phyloP scores from a whole-genome alignment of 805 yeast genomes.

The Starmerella khaoyaiensis region DNA sequence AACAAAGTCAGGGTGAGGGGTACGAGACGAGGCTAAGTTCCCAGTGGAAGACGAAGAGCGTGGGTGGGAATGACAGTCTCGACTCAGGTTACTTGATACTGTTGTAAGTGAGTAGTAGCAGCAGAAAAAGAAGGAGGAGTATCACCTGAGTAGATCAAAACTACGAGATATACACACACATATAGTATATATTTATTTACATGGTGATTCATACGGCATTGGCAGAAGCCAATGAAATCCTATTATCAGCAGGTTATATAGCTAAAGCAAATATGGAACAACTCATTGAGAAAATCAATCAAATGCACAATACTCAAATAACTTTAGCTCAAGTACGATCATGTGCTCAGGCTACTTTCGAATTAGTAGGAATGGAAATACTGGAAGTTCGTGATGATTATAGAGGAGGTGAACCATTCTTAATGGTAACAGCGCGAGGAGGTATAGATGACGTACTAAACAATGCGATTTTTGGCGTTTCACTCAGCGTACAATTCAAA shows the following conservation, averaged over 20 bases:
- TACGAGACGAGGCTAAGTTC: too few species aligned
- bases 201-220: too few species aligned
- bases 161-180: too few species aligned
- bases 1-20: too few species aligned
- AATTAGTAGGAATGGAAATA: slow-evolving; percentile 11
- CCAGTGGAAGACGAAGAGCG: too few species aligned
- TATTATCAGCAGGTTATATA: too few species aligned
- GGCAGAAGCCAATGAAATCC: too few species aligned
- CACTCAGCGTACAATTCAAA: slow-evolving; percentile 11
- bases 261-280: too few species aligned
- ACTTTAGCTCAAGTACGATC: not conserved
- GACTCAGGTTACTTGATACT: not conserved
- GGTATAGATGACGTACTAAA: slow-evolving; percentile 2
- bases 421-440: slow-evolving; percentile 6
- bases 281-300: not conserved
- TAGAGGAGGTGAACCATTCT: slow-evolving; percentile 4
- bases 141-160: too few species aligned
- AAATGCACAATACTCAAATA: not conserved
- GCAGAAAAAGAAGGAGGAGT: too few species aligned
- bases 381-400: slow-evolving; percentile 12
- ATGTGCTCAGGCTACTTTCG: slow-evolving; percentile 7
- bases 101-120: not conserved
- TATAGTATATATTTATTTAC: too few species aligned
- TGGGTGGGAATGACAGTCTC: too few species aligned
- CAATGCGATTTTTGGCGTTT: slow-evolving; percentile 3